Percentiles rank a stretch among this genome's conserved stretches.
Conservation (phyloP, 257 asterid species). For the Fraxinus cuspidata region DNA sequence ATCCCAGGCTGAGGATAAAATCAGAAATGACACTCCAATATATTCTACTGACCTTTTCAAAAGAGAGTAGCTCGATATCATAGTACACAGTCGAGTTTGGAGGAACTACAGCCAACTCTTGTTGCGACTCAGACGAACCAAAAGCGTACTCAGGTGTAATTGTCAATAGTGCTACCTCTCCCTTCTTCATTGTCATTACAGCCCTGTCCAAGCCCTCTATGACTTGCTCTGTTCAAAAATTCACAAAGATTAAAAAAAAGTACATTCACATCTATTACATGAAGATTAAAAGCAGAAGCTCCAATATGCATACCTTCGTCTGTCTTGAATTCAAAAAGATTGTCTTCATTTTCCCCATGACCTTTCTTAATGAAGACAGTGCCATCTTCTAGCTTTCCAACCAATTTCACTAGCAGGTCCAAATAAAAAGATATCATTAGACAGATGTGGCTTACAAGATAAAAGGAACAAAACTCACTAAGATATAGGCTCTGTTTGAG, state of each 20-base stretch:
- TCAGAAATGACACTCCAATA: background rate
- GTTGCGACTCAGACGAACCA: slow-evolving; percentile 55
- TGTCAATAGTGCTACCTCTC: slow-evolving; percentile 52
- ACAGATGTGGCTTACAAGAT: background rate
- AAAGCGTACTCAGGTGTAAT: slow-evolving; percentile 68
- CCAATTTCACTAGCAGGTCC: slow-evolving; percentile 55
- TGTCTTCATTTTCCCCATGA: slow-evolving; percentile 46
- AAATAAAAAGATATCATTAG: background rate
- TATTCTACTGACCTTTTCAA: slow-evolving; percentile 50
- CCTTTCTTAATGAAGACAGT: slow-evolving; percentile 57
- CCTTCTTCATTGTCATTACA: slow-evolving; percentile 63
- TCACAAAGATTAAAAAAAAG: background rate
- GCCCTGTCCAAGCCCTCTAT: slow-evolving; percentile 67
- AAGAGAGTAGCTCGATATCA: slow-evolving; percentile 62
- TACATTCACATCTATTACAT: background rate
- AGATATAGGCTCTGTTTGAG: no score
- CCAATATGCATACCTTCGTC: slow-evolving; percentile 53
- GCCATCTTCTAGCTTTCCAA: slow-evolving; percentile 66
- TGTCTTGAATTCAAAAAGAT: slow-evolving; percentile 62
- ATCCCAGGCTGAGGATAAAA: background rate
- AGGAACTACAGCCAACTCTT: slow-evolving; percentile 60
- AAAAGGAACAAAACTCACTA: no score
- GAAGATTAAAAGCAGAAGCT: background rate
- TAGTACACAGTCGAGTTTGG: slow-evolving; percentile 63
- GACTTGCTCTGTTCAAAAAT: slow-evolving; percentile 53